Evolutionary conservation across 305 asterid genomes (phyloP).

Genomic region (Fraxinus floribunda): DNA sequence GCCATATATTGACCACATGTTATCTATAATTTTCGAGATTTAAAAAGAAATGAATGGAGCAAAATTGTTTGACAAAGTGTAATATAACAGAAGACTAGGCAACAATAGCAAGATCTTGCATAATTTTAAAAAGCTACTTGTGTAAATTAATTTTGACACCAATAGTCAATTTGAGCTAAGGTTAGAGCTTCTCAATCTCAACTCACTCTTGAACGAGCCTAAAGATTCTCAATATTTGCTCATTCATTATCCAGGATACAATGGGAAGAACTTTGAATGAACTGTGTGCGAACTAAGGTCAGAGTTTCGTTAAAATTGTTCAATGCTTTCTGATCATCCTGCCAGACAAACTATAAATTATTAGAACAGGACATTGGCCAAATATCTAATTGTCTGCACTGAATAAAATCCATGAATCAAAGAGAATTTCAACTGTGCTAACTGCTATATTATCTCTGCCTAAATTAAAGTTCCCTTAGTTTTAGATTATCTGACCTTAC

Average conservation of each 20-base stretch:
- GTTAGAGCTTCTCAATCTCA: neutral
- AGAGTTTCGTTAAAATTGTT: neutral
- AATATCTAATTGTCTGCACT: neutral
- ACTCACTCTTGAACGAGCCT: neutral
- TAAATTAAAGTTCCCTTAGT: neutral
- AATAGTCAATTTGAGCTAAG: neutral
- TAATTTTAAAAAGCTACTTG: neutral
- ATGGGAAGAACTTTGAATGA: neutral
- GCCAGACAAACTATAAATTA: neutral
- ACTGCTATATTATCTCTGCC: neutral
- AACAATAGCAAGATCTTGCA: neutral
- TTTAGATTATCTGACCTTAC: neutral
- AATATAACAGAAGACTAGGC: neutral
- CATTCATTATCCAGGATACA: neutral
- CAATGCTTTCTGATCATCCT: neutral
- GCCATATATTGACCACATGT: neutral
- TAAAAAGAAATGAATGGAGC: neutral
- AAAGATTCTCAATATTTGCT: neutral
- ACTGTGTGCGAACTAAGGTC: neutral
- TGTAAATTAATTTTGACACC: neutral
- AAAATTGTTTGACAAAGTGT: neutral
- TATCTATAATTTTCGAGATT: neutral
- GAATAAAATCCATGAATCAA: neutral
- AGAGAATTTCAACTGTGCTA: neutral
- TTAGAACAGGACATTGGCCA: neutral